phyloP scores from a whole-genome alignment of 805 yeast species.

The Sugiyamaella valdiviana region DNA sequence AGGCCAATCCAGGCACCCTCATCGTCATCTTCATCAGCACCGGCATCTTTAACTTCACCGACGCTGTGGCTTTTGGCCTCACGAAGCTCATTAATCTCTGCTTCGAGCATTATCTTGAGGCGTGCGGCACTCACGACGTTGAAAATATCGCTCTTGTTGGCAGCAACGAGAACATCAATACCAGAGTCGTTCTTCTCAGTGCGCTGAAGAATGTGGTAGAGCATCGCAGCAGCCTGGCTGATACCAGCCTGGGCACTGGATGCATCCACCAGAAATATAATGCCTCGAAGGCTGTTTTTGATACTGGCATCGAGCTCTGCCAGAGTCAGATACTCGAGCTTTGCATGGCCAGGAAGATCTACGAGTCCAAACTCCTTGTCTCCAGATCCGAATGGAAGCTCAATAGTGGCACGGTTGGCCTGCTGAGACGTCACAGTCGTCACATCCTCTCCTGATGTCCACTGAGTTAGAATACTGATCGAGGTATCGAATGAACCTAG shows the following conservation, averaged over 20 bases:
- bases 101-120: constrained; percentile 53
- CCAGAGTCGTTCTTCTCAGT: constrained; percentile 67
- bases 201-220: constrained; percentile 51
- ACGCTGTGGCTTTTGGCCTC: constrained; percentile 44
- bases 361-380: constrained; percentile 44
- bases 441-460: constrained; percentile 29
- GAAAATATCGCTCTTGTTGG: constrained; percentile 82
- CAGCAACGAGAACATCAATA: constrained; percentile 66
- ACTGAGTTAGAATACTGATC: constrained; percentile 8
- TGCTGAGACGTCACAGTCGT: constrained; percentile 49
- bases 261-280: constrained; percentile 74
- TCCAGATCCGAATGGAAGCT: constrained; percentile 37
- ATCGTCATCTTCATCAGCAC: constrained; percentile 30
- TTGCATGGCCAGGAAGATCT: constrained; percentile 87
- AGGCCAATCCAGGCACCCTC: constrained; percentile 40
- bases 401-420: constrained; percentile 36
- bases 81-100: constrained; percentile 54
- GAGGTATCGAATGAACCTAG: too few relatives aligned
- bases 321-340: constrained; percentile 54
- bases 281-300: constrained; percentile 47
- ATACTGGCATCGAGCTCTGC: constrained; percentile 31
- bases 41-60: constrained; percentile 36
- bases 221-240: constrained; percentile 49
- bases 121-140: constrained; percentile 67
- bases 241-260: constrained; percentile 47